Evolutionary conservation across 2,329 filamentous ascomycete genomes (phyloP), one percentile per base, ranked within the genome.

Genomic region (Pseudogymnoascus sp.): DNA sequence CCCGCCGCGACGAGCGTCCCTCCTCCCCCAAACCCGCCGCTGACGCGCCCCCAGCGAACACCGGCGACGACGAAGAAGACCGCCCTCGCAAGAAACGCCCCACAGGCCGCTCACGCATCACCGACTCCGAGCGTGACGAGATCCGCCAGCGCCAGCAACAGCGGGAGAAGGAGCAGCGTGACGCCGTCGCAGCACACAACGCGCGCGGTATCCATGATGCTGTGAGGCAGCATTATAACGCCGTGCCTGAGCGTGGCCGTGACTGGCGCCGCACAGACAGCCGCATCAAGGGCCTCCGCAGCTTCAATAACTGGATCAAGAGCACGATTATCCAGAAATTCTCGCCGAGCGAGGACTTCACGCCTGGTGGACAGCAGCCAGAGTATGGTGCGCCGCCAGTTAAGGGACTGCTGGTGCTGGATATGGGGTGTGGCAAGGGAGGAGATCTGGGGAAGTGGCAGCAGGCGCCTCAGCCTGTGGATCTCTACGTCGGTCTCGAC

Each of bases 251-350:
- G 78, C 86, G 93, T 31, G 95, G 95, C 11, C 86, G 93, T 62
- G 92, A 97, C 72, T 99, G 95, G 93, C 86, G 95, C 60, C 91
- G 89, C 74, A 96, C 91, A 5, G 92, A 96, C 71, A 96, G 90
- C 75, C 89, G 90, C 71, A 99, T 99, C 79, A 96, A 96, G 78
- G 95, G 95, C 0, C 79, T 99, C 62, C 86, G 95, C 62, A 91
- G 89, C 69, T 95, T 96, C 81, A 99, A 99, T 79, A 99, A 99
- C 76, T 99, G 95, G 95, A 85, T 99, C 77, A 99, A 99, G 81
- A 96, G 91, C 73, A 93, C 90, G 60, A 85, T 97, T 69, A 97
- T 99, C 69, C 93, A 97, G 74, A 97, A 96, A 74, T 97, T 97
- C 77, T 91, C 91, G 4, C 89, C 90, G 0, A 87, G 88, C 67